phyloP scores from a whole-genome alignment of 169 alveolate species.

The Cyclospora cayetanensis region DNA sequence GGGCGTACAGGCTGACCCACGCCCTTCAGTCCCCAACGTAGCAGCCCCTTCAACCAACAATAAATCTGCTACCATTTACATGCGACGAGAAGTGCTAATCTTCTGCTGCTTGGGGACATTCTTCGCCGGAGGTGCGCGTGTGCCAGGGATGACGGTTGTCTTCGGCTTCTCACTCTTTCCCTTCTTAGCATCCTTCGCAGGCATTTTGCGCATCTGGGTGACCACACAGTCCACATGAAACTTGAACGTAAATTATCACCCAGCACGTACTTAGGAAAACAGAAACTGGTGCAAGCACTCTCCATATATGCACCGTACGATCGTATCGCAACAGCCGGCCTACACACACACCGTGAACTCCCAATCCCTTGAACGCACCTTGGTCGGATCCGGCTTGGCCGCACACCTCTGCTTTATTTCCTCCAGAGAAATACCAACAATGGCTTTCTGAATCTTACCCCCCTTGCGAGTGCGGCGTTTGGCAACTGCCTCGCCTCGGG shows the following conservation, averaged over 20 bases:
- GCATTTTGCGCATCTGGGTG: constrained; percentile 56
- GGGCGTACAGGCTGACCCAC: too few species aligned
- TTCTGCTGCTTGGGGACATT: constrained; percentile 12
- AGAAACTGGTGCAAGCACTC: too few species aligned
- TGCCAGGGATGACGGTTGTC: constrained; percentile 1
- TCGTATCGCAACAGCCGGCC: too few species aligned
- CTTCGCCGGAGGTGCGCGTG: constrained; percentile 11
- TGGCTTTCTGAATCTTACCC: constrained; percentile 94
- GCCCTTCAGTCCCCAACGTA: too few species aligned
- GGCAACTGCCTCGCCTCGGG: constrained; percentile 73
- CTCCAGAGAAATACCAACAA: constrained; percentile 96
- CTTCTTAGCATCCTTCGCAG: constrained; percentile 42
- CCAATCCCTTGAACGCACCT: constrained; percentile 70
- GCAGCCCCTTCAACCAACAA: too few species aligned
- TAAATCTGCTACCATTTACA: not conserved
- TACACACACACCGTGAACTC: too few species aligned
- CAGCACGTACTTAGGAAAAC: too few species aligned
- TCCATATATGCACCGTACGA: too few species aligned
- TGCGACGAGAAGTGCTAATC: not conserved
- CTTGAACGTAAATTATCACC: too few species aligned
- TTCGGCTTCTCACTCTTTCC: constrained; percentile 38
- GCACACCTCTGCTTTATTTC: constrained; percentile 86
- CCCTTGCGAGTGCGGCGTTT: constrained; percentile 81
- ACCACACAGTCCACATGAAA: too few species aligned
- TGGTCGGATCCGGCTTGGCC: constrained; percentile 61